Percentiles rank a stretch among this genome's conserved stretches.
phyloP scores from a whole-genome alignment of 495 filamentous ascomycete genomes.

The Hypoxylon cercidicola region DNA sequence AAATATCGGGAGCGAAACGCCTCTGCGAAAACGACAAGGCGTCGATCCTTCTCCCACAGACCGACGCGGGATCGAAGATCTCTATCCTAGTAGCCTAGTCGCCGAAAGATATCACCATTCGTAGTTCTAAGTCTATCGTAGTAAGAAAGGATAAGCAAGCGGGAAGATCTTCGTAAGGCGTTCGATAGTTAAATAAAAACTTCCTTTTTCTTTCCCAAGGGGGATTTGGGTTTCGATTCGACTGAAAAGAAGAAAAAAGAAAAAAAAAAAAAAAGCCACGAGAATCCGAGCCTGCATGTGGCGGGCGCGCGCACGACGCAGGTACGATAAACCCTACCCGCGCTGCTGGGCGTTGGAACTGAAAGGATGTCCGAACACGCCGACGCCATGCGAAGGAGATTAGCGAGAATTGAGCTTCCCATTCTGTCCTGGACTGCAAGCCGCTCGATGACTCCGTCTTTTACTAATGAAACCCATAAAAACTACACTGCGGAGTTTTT shows the following conservation, averaged over 20 bases:
- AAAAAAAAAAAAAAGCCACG: conserved; percentile 27
- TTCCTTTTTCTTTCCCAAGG: conserved; percentile 10
- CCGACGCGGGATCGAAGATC: not conserved
- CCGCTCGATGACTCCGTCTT: no score
- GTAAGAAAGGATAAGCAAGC: conserved; percentile 26
- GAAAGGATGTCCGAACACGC: conserved; percentile 15
- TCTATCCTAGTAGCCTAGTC: conserved; percentile 9
- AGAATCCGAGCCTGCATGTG: conserved; percentile 26
- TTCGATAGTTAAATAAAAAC: no score
- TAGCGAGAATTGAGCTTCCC: conserved; percentile 31
- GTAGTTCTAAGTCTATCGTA: conserved; percentile 12
- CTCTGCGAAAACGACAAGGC: not conserved
- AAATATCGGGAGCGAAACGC: conserved; percentile 14
- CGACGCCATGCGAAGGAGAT: conserved; percentile 29
- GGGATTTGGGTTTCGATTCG: not conserved
- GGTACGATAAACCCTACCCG: conserved; percentile 26
- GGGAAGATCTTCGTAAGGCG: conserved; percentile 23
- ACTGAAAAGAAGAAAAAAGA: not conserved
- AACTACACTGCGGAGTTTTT: not conserved
- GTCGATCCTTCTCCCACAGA: conserved; percentile 23
- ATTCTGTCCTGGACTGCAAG: conserved; percentile 22
- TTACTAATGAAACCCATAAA: not conserved
- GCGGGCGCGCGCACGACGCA: conserved; percentile 28
- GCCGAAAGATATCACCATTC: conserved; percentile 21
- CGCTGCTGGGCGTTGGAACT: conserved; percentile 20